Percentiles rank a stretch among this genome's conserved stretches.
These are phyloP conservation scores for Knufia petricola DNA, from an alignment of 2,329 filamentous ascomycete genomes.

Conservation along the genomic window DNA sequence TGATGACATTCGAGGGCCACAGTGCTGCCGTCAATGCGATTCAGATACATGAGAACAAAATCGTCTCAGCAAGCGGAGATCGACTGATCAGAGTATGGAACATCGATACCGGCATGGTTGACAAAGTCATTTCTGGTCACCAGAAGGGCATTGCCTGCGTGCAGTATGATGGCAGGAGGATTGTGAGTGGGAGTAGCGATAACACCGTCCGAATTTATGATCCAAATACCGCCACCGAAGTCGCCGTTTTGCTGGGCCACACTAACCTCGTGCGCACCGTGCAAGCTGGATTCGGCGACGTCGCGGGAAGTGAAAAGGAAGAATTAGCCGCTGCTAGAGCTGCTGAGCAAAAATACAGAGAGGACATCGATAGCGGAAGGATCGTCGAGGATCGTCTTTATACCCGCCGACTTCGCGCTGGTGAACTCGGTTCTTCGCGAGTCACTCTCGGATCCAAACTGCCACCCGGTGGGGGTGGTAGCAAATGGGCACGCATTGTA, in stretches of 20 bases:
- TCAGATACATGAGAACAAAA: slow-evolving; percentile 72
- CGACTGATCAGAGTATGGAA: slow-evolving; percentile 92
- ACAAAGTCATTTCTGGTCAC: slow-evolving; percentile 73
- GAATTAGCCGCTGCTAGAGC: slow-evolving; percentile 62
- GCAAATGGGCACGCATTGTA: slow-evolving; percentile 85
- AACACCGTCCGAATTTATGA: slow-evolving; percentile 95
- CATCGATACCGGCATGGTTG: slow-evolving; percentile 66
- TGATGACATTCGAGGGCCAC: slow-evolving; percentile 75
- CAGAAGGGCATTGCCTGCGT: slow-evolving; percentile 95
- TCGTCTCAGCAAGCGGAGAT: slow-evolving; percentile 92
- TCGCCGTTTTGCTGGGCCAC: slow-evolving; percentile 77
- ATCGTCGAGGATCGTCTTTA: slow-evolving; percentile 24
- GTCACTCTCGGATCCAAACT: slow-evolving; percentile 70
- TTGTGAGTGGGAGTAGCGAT: slow-evolving; percentile 93
- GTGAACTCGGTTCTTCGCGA: slow-evolving; percentile 45
- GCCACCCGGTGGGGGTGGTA: slow-evolving; percentile 82
- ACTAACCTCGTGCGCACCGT: slow-evolving; percentile 81
- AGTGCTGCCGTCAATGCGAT: slow-evolving; percentile 92
- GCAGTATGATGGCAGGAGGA: slow-evolving; percentile 85
- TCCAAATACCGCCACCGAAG: slow-evolving; percentile 71
- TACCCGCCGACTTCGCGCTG: slow-evolving; percentile 41
- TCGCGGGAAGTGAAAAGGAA: slow-evolving; percentile 68
- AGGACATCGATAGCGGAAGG: slow-evolving; percentile 41
- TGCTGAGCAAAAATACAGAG: slow-evolving; percentile 64
- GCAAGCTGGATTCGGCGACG: slow-evolving; percentile 86